Conservation (phyloP, 495 filamentous ascomycete species). For the Xylaria longipes region DNA sequence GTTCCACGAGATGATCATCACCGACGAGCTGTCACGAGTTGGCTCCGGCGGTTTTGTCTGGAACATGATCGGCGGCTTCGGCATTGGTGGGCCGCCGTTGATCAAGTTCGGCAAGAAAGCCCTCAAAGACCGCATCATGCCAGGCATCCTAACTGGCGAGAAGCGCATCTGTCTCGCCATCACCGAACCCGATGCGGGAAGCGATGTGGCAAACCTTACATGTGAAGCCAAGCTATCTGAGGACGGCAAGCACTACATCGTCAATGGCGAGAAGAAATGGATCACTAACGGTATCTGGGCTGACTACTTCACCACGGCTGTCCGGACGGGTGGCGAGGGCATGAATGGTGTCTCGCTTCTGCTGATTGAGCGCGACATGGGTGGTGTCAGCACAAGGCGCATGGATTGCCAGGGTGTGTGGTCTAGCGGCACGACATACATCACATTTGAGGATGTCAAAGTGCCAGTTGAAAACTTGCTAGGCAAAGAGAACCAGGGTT, state of each 20-base stretch:
- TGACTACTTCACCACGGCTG: slow-evolving; percentile 97
- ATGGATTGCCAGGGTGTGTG: slow-evolving; percentile 99
- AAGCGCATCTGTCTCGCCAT: slow-evolving; percentile 85
- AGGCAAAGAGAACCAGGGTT: slow-evolving; percentile 98
- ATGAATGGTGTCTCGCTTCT: slow-evolving; percentile 93
- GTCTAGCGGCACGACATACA: slow-evolving; percentile 92
- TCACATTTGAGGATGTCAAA: slow-evolving; percentile 98
- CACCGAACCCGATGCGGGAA: slow-evolving; percentile 63
- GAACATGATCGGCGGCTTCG: slow-evolving; percentile 94
- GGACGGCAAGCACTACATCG: slow-evolving; percentile 98
- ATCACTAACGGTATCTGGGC: slow-evolving; percentile 97
- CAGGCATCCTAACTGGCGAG: slow-evolving; percentile 86
- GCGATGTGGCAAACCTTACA: slow-evolving; percentile 90
- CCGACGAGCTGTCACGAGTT: slow-evolving; percentile 87
- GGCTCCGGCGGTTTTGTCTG: slow-evolving; percentile 96
- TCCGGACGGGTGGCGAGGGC: slow-evolving; percentile 82
- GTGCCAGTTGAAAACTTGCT: slow-evolving; percentile 97
- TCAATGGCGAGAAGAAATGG: slow-evolving; percentile 99
- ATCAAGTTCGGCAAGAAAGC: slow-evolving; percentile 91
- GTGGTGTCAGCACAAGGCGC: slow-evolving; percentile 86
- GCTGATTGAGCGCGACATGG: slow-evolving; percentile 77
- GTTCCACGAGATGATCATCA: slow-evolving; percentile 95
- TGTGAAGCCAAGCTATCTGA: slow-evolving; percentile 92
- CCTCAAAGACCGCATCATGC: slow-evolving; percentile 76
- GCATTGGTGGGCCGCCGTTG: slow-evolving; percentile 89